Base-by-base conservation (phyloP, 2,329 filamentous ascomycete genomes). In the Ambrosiella beaveri region DNA sequence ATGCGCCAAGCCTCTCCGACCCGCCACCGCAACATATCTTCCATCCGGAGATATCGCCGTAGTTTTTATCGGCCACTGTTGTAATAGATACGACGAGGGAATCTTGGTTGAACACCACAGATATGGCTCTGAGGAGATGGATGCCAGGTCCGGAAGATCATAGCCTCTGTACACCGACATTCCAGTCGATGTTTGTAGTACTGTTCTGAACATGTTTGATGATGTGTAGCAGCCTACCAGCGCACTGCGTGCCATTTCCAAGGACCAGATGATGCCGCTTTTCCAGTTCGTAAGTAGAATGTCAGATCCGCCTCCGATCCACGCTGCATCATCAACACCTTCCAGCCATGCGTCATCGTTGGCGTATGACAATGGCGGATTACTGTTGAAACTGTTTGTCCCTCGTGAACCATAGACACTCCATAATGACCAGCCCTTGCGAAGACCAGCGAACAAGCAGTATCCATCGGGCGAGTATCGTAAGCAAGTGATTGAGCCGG, bases 191-290 rank as follows among this genome's bases (percentile, higher is more conserved):
- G 89, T 95, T 67, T 95, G 88, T 51, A 98, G 76, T 27, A 97
- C 79, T 0, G 90, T 93, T 56, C 90, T 80, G 61, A 90, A 88
- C 49, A 97, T 79, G 66, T 97, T 98, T 17, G 91, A 85, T 38
- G 91, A 85, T 36, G 85, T 89, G 70, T 94, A 95, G 69, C 89
- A 96, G 39, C 88, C 88, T 2, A 88, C 88, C 41, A 94, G 81
- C n/a, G 91, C 88, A 69, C 88, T 97, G 63, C 90, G 85, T 41
- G 90, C 91, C 77, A 95, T 93, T 67, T 98, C 91, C 7, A 98
- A 71, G 3, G 86, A 75, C 84, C 88, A 97, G 11, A 97, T 73
- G 1, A 85, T 82, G 64, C 90, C 85, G 67, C 90, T 85, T 52
- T 78, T 71, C n/a, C 74, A 73, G 40, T 81, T 78, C 38, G 86